A percentile compares a stretch with the other conserved stretches of the same genome.
phyloP scores from a whole-genome alignment of 257 asterid genomes.

The Solanum piurae region DNA sequence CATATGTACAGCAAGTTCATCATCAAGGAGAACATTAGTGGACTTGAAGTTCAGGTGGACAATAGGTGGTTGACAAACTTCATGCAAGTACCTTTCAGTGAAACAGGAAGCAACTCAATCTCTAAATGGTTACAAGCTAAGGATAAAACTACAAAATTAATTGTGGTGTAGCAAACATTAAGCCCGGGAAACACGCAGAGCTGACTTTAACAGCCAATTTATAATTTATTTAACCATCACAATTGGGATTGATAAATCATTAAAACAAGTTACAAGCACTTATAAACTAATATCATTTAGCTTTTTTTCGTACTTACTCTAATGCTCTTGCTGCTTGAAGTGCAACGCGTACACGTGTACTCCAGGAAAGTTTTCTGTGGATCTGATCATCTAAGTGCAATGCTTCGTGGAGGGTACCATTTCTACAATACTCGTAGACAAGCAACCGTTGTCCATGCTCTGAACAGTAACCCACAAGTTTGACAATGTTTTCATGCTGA shows the following conservation, averaged over 20 bases:
- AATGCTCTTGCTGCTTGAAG: slow-evolving; percentile 91
- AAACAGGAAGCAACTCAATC: slow-evolving; percentile 9
- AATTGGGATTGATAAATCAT: neutral
- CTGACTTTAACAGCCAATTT: neutral
- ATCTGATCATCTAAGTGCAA: slow-evolving; percentile 56
- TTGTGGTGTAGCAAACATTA: neutral
- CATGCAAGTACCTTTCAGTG: slow-evolving; percentile 72
- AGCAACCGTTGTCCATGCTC: slow-evolving; percentile 83
- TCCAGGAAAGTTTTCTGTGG: slow-evolving; percentile 75
- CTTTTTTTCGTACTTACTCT: slow-evolving; percentile 43
- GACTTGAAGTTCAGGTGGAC: slow-evolving; percentile 78
- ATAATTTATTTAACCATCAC: neutral
- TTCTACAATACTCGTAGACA: slow-evolving; percentile 55
- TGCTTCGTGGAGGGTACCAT: slow-evolving; percentile 77
- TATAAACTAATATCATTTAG: neutral
- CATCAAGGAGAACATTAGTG: slow-evolving; percentile 60
- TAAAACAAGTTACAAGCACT: neutral
- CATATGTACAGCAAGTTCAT: slow-evolving; percentile 50
- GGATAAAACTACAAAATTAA: neutral
- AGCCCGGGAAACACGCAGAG: neutral
- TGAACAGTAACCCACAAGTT: slow-evolving; percentile 73
- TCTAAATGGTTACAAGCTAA: neutral
- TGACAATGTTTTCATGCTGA: slow-evolving; percentile 49
- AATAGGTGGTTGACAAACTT: slow-evolving; percentile 55
- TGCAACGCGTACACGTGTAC: slow-evolving; percentile 60